Percentiles rank a stretch among this genome's conserved stretches.
These are phyloP conservation scores for Capronia americana DNA, from an alignment of 2,329 filamentous ascomycete species.

Conservation along the genomic window DNA sequence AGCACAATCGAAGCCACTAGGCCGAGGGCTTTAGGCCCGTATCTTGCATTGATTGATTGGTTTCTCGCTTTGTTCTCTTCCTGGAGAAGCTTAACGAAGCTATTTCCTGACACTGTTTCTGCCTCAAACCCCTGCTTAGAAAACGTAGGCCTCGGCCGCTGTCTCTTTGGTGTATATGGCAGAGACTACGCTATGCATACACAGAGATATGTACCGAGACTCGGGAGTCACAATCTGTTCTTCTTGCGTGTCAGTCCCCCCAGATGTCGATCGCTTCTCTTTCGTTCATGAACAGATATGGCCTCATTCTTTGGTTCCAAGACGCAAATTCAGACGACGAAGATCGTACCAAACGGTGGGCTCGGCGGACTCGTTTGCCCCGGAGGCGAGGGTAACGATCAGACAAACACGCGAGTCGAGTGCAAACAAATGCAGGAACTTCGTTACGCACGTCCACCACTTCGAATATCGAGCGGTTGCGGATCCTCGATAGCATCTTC, in stretches of 20 bases:
- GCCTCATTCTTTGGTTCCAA: slow-evolving; percentile 30
- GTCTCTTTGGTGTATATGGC: slow-evolving; percentile 4
- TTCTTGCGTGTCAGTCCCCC: slow-evolving; percentile 2
- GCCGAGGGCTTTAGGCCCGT: neutral
- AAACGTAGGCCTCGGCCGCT: neutral
- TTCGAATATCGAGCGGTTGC: slow-evolving; percentile 20
- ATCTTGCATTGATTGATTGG: slow-evolving; percentile 18
- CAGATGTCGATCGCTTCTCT: slow-evolving; percentile 7
- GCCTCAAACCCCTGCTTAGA: slow-evolving; percentile 21
- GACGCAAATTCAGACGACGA: slow-evolving; percentile 2
- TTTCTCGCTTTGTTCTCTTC: neutral
- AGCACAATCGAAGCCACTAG: slow-evolving; percentile 15
- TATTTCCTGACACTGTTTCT: slow-evolving; percentile 21
- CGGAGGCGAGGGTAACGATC: neutral
- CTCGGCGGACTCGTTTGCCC: slow-evolving; percentile 28
- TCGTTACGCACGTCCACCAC: slow-evolving; percentile 24
- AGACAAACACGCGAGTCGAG: neutral
- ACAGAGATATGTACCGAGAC: neutral
- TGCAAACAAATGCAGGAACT: neutral
- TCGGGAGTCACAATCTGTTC: neutral
- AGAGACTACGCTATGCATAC: neutral
- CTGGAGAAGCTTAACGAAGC: neutral
- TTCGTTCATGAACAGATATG: slow-evolving; percentile 18
- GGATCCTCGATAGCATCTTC: slow-evolving; percentile 4
- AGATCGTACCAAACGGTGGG: slow-evolving; percentile 28